These are phyloP conservation scores for Saccharomycopsis babjevae DNA, from an alignment of 805 yeast genomes.

Conservation along the genomic window DNA sequence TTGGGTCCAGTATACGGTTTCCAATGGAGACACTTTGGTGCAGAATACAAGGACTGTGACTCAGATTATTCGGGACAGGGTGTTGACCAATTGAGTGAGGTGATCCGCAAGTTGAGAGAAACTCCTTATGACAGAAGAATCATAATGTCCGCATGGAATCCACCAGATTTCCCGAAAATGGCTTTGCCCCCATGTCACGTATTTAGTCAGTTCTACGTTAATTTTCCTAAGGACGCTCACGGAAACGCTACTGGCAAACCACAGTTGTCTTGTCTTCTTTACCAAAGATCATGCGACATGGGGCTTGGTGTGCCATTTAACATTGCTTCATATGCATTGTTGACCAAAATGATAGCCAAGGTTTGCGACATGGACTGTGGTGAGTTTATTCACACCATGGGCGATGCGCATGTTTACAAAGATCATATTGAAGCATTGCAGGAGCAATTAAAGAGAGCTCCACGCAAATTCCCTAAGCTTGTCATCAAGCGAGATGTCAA, in stretches of 20 bases:
- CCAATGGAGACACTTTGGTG: slow-evolving; percentile 99
- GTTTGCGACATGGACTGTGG: slow-evolving; percentile 95
- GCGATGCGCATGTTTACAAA: slow-evolving; percentile 91
- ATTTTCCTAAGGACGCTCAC: slow-evolving; percentile 46
- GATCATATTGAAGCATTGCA: slow-evolving; percentile 89
- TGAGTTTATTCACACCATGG: slow-evolving; percentile 89
- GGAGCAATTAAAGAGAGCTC: slow-evolving; percentile 66
- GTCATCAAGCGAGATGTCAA: slow-evolving; percentile 55
- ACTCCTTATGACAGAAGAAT: slow-evolving; percentile 94
- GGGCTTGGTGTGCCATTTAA: slow-evolving; percentile 99
- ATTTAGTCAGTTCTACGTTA: slow-evolving; percentile 89
- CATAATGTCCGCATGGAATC: slow-evolving; percentile 96
- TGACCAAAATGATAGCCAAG: slow-evolving; percentile 91
- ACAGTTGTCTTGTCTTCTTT: slow-evolving; percentile 73
- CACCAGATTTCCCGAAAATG: slow-evolving; percentile 88
- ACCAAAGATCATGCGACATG: slow-evolving; percentile 98
- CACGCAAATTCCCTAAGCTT: slow-evolving; percentile 74
- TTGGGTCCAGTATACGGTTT: slow-evolving; percentile 98
- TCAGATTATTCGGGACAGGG: slow-evolving; percentile 84
- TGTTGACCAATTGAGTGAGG: slow-evolving; percentile 75
- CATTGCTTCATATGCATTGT: slow-evolving; percentile 89
- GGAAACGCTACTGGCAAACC: slow-evolving; percentile 34
- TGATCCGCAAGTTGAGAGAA: slow-evolving; percentile 68
- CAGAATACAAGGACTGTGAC: slow-evolving; percentile 78
- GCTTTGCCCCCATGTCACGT: slow-evolving; percentile 99